Percentiles rank a stretch among this genome's conserved stretches.
Conservation (phyloP, 2,329 filamentous ascomycete genomes). For the Scytalidium sp. region DNA sequence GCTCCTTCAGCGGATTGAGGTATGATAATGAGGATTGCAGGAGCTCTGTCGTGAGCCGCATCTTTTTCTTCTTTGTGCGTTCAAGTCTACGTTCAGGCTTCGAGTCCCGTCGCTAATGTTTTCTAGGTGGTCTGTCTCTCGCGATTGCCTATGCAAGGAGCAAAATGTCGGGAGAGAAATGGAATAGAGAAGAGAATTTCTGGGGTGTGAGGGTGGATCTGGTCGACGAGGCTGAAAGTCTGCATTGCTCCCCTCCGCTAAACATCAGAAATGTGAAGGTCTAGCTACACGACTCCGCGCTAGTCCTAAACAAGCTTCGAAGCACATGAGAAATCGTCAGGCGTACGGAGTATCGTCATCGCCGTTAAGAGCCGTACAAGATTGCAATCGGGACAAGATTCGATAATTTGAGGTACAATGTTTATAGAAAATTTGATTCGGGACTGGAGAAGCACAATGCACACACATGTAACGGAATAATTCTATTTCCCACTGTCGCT, state of each 20-base stretch:
- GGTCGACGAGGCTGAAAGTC: constrained; percentile 7
- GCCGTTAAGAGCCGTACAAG: too few relatives aligned
- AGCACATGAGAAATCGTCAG: neutral
- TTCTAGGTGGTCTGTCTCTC: neutral
- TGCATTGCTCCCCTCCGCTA: constrained; percentile 1
- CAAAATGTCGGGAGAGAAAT: neutral
- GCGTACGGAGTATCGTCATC: too few relatives aligned
- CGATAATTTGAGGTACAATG: too few relatives aligned
- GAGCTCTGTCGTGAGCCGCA: constrained; percentile 95
- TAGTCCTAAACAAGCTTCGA: neutral
- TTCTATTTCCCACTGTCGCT: neutral
- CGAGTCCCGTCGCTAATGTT: too few relatives aligned
- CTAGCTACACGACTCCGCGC: neutral
- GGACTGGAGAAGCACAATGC: too few relatives aligned
- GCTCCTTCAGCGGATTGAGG: constrained; percentile 97
- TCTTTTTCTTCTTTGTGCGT: constrained; percentile 40
- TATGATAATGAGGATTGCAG: constrained; percentile 95
- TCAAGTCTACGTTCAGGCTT: too few relatives aligned
- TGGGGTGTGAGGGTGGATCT: constrained; percentile 1
- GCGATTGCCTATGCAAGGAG: too few relatives aligned
- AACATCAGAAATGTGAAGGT: neutral
- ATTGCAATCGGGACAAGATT: too few relatives aligned
- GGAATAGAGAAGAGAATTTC: neutral
- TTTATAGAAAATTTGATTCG: too few relatives aligned
- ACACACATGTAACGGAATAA: neutral